Evolutionary conservation across 371 early-diverging fungal species (phyloP), one percentile per base, ranked within the genome.

Genomic region (Amoeboaphelidium protococcarum): DNA sequence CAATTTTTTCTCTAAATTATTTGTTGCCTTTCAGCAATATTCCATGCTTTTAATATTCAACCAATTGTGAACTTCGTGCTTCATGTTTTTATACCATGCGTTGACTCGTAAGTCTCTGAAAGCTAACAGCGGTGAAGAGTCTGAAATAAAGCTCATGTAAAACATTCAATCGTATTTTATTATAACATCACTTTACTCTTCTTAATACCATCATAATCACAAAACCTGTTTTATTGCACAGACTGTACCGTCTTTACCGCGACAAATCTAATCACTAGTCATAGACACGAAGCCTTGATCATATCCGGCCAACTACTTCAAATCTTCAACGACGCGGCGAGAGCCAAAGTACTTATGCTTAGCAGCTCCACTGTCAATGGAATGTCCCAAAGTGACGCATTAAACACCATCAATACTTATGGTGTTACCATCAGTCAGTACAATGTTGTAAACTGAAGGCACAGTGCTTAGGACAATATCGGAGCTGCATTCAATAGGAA

Each of bases 341-440:
- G 49, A 50, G 23, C 51, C 59, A 51, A 59, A 56, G 41, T 56
- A 56, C 24, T 19, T 51, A 26, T 56, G 56, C 4, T 13, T n/a
- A 25, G 42, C 31, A 42, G 21, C 21, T 3, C 44, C 53, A 23
- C 45, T 42, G 27, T 23, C 27, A 24, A 49, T 10, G 2, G 44
- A 47, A 42, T 59, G 59, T 10, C 52, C 59, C 27, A 59, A 44
- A 20, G 56, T 58, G 4, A 52, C 51, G 37, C 51, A 51, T n/a
- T 47, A 40, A 19, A 48, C 45, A 13, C 56, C 59, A 23, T 47
- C 44, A 16, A 54, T 44, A 25, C 47, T 25, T 2, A 55, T 25
- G 21, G 37, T 23, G 22, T 44, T 44, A 2, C 22, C 40, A 3
- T 31, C 21, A 41, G 26, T 43, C 1, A 54, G 40, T 12, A 58